A percentile compares a stretch with the other conserved stretches of the same genome.
These are phyloP conservation scores for Oryza glumipatula DNA, from an alignment of 176 grass and related monocot genomes.

Conservation along the genomic window DNA sequence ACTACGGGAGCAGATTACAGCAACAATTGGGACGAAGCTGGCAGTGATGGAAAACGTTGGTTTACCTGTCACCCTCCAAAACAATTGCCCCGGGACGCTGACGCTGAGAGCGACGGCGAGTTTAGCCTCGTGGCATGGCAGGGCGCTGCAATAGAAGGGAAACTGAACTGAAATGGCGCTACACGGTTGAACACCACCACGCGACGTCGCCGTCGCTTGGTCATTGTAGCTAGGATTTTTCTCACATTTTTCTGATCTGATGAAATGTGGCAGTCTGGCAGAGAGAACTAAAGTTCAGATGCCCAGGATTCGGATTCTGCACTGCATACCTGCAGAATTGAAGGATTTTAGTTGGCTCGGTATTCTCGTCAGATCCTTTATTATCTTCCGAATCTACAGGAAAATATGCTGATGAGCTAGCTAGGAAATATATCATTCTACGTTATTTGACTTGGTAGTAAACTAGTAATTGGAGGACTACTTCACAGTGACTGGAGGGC, in stretches of 20 bases:
- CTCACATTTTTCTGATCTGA: not conserved
- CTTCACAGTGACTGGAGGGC: not conserved
- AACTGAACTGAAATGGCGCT: not conserved
- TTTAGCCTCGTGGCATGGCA: not conserved
- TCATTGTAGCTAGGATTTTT: slow-evolving; percentile 32
- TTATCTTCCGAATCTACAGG: not conserved
- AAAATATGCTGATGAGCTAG: not conserved
- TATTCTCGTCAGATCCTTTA: not conserved
- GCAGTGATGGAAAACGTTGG: not conserved
- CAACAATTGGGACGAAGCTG: not conserved
- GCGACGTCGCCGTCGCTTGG: slow-evolving; percentile 4
- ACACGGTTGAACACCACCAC: not conserved
- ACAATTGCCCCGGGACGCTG: slow-evolving; percentile 29
- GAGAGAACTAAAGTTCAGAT: not conserved
- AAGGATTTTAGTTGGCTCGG: not conserved
- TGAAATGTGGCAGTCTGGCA: slow-evolving; percentile 3
- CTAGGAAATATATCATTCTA: no score
- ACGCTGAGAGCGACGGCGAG: slow-evolving; percentile 24
- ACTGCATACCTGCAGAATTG: not conserved
- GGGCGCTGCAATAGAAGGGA: not conserved
- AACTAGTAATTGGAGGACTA: not conserved
- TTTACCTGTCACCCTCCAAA: slow-evolving; percentile 40
- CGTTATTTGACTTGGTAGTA: no score
- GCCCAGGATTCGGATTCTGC: not conserved
- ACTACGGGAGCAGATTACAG: not conserved